Base-by-base conservation (phyloP, 305 asterid species). In the Ajuga reptans region DNA sequence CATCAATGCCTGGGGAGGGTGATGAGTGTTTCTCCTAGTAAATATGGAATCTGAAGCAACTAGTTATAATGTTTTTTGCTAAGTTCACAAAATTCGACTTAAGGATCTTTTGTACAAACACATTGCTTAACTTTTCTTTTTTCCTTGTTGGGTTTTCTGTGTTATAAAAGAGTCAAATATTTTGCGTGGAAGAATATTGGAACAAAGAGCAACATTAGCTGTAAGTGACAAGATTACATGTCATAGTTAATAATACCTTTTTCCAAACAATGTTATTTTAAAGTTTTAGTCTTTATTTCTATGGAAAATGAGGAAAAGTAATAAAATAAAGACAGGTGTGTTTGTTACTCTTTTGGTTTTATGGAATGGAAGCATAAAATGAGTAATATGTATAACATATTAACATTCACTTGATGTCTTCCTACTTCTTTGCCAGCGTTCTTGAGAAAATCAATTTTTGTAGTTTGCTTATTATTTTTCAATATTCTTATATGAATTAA, bases 131-230 rank as follows among this genome's bases (percentile, higher is more conserved):
- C 15, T 31, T 41, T 11, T 8, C n/a, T 36, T 4, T 53, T 36
- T 11, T 55, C 15, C 36, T 43, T 62, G 18, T 39, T 55, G 21
- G 15, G 33, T 10, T 41, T 4, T n/a, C 39, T 41, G 49, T 42
- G 10, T 59, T 6, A 7, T 37, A 59, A 55, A 33, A 9, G 52
- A 12, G 9, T 41, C 6, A 8, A 41, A 71, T 51, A 43, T 14
- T 49, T 12, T 42, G n/a, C 14, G 50, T 14, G 14, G 60, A 27
- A 7, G 14, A 21, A 2, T 21, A n/a, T 10, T 43, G 42, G 3
- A 71, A 7, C 9, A 65, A 29, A 59, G 37, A 64, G 72, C 24
- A 52, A 52, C 66, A 27, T 59, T 39, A 9, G 29, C 56, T 49
- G 57, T 51, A 52, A 66, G 5, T 37, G 60, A 54, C 42, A 53